These are phyloP conservation scores for Sphaerulina musiva DNA, from an alignment of 2,329 filamentous ascomycete genomes.

Conservation along the genomic window DNA sequence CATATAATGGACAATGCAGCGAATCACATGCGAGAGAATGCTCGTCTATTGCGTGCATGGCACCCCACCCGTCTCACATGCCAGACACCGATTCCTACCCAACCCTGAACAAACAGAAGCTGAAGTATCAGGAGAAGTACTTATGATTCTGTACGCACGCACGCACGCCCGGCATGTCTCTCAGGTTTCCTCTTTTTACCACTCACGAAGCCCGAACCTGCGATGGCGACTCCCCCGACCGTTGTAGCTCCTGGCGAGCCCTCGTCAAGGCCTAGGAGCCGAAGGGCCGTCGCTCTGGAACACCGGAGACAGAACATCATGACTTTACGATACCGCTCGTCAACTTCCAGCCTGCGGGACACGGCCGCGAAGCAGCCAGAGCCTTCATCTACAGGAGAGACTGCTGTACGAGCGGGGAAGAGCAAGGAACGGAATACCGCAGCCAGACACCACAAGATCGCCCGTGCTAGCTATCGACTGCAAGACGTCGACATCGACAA, in stretches of 20 bases:
- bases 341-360: slow-evolving; percentile 1
- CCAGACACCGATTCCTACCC: background rate
- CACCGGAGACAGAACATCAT: slow-evolving; percentile 6
- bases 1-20: background rate
- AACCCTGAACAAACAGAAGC: background rate
- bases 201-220: background rate
- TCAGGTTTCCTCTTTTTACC: background rate
- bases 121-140: background rate
- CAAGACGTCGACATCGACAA: slow-evolving; percentile 2
- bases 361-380: background rate
- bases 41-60: background rate
- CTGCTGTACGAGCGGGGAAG: background rate
- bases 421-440: background rate
- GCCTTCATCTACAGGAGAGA: background rate
- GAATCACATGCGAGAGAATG: background rate
- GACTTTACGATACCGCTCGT: slow-evolving; percentile 3
- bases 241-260: background rate
- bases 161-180: too few species aligned
- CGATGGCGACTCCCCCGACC: background rate
- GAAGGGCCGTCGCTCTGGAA: slow-evolving; percentile 4
- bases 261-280: background rate
- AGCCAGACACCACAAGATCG: background rate
- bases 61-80: background rate
- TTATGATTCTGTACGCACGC: background rate
- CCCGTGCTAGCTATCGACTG: background rate